A percentile compares a stretch with the other conserved stretches of the same genome.
These are phyloP conservation scores for Colletotrichum sp. DNA, from an alignment of 2,329 filamentous ascomycete species.

Conservation along the genomic window DNA sequence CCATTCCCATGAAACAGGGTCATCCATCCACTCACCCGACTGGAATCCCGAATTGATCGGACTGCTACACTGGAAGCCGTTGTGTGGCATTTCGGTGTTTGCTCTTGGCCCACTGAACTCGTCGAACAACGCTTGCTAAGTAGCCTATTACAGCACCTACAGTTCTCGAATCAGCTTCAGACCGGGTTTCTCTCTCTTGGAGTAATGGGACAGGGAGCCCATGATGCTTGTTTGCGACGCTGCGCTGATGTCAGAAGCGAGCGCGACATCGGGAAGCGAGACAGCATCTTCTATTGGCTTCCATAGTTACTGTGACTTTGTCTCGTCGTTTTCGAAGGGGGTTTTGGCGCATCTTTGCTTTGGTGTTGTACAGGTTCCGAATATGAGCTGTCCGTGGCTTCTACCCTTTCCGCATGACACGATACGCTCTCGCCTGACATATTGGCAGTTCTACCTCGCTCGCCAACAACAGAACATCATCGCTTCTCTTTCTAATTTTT, in stretches of 20 bases:
- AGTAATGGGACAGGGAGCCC: neutral
- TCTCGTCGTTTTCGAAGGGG: neutral
- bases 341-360: neutral
- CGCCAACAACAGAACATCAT: too few relatives aligned
- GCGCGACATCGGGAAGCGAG: neutral
- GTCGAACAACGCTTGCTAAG: fast-evolving
- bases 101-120: neutral
- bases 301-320: neutral
- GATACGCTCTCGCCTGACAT: neutral
- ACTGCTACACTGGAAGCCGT: neutral
- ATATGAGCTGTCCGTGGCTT: fast-evolving
- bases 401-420: fast-evolving
- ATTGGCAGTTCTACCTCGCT: neutral
- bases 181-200: neutral
- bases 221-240: neutral
- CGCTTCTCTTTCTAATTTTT: neutral
- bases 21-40: neutral
- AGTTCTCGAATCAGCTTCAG: neutral
- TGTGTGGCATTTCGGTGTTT: neutral
- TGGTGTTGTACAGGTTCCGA: fast-evolving
- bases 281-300: neutral
- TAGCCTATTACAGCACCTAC: neutral
- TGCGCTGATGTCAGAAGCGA: neutral
- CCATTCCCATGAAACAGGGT: neutral
- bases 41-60: neutral